phyloP scores from a whole-genome alignment of 2,329 filamentous ascomycete genomes.

The Aspergillus phoenicis region DNA sequence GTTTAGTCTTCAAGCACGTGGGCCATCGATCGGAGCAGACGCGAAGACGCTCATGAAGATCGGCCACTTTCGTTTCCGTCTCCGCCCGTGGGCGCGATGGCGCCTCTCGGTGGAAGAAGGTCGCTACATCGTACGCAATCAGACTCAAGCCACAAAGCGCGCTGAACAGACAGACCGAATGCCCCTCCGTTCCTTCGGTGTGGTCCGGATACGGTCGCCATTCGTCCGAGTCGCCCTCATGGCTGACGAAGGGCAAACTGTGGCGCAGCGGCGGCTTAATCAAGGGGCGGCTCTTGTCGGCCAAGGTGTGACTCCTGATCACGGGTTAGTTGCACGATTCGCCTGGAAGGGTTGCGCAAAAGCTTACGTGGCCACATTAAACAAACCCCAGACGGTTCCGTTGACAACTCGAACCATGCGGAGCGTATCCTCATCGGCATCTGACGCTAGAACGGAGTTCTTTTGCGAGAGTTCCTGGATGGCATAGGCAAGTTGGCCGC shows the following conservation, averaged over 20 bases:
- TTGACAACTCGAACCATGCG: conserved; percentile 18
- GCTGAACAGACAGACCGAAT: conserved; percentile 24
- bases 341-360: background rate
- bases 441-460: conserved; percentile 8
- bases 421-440: conserved; percentile 22
- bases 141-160: conserved; percentile 24
- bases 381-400: conserved; percentile 29
- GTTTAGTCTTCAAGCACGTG: conserved; percentile 12
- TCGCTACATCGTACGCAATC: conserved; percentile 25
- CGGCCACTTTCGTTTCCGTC: conserved; percentile 16
- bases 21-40: conserved; percentile 21
- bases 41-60: conserved; percentile 23
- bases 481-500: conserved; percentile 30
- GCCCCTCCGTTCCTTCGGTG: conserved; percentile 16
- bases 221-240: conserved; percentile 19
- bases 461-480: conserved; percentile 27
- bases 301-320: conserved; percentile 26
- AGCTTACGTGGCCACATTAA: conserved; percentile 30
- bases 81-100: conserved; percentile 12
- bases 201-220: conserved; percentile 28
- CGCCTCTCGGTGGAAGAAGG: conserved; percentile 20
- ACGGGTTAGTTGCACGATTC: conserved; percentile 10
- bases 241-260: conserved; percentile 2
- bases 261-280: conserved; percentile 22
- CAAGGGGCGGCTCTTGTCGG: conserved; percentile 21